Evolutionary conservation across 2,329 filamentous ascomycete genomes (phyloP).

Genomic region (Pseudonectria foliicola): DNA sequence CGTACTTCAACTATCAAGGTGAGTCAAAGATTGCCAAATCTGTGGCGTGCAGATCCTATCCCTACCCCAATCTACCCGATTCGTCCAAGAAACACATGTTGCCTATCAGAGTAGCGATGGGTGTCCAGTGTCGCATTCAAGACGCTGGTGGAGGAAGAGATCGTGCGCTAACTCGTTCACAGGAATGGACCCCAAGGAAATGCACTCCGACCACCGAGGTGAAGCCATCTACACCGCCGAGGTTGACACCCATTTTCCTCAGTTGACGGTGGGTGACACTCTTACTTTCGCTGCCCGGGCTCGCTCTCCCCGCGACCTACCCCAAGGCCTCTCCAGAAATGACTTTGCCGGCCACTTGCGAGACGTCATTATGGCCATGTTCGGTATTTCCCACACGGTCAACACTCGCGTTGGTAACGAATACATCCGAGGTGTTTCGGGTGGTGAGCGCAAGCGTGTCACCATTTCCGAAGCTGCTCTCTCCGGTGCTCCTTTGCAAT

Average conservation of each 20-base stretch:
- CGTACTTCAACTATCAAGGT: constrained; percentile 79
- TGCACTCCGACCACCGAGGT: constrained; percentile 71
- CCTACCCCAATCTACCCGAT: too few relatives aligned
- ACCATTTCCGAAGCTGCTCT: constrained; percentile 55
- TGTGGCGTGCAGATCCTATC: too few relatives aligned
- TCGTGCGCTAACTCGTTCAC: constrained; percentile 11
- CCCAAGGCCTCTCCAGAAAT: constrained; percentile 47
- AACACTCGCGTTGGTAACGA: constrained; percentile 71
- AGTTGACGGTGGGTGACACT: constrained; percentile 71
- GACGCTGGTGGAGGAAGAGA: constrained; percentile 2
- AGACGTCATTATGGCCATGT: constrained; percentile 69
- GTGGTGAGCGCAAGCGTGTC: constrained; percentile 64
- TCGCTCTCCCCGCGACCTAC: constrained; percentile 55
- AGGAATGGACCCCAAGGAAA: constrained; percentile 62
- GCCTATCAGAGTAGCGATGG: neutral
- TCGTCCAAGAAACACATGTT: too few relatives aligned
- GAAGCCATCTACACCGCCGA: constrained; percentile 85
- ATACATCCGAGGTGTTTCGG: constrained; percentile 66
- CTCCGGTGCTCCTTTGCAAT: constrained; percentile 54
- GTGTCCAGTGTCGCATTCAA: neutral
- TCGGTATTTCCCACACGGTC: constrained; percentile 65
- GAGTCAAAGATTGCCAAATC: constrained; percentile 12
- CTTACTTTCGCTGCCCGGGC: constrained; percentile 70
- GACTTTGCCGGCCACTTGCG: constrained; percentile 56
- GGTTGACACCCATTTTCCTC: constrained; percentile 74